Evolutionary conservation across 441 rosid species (phyloP).

Genomic region (Brassica hybrid): DNA sequence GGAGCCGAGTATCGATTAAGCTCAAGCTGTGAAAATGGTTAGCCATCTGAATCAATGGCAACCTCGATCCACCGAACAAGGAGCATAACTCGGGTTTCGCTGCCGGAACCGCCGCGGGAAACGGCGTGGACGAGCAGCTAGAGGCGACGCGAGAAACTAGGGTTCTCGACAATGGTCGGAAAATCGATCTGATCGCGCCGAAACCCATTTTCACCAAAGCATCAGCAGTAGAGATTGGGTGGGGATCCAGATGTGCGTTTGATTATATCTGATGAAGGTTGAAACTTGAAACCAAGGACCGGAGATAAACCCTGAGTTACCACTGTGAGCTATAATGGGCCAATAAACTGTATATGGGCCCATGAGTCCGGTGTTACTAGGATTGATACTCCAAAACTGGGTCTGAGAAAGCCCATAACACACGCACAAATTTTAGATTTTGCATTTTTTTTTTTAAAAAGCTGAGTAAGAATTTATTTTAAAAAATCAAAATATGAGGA

Average conservation of each 20-base stretch:
- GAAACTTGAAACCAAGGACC: slow-evolving; percentile 12
- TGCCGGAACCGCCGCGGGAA: slow-evolving; percentile 27
- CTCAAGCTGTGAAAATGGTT: slow-evolving; percentile 58
- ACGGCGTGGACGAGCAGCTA: slow-evolving; percentile 37
- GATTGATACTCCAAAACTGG: background rate
- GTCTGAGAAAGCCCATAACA: background rate
- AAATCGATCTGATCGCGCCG: slow-evolving; percentile 53
- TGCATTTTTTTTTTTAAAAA: background rate
- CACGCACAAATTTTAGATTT: background rate
- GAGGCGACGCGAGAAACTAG: slow-evolving; percentile 44
- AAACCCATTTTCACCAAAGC: slow-evolving; percentile 59
- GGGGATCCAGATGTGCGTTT: slow-evolving; percentile 11
- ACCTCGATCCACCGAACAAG: slow-evolving; percentile 33
- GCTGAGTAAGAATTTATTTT: background rate
- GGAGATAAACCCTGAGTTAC: slow-evolving; percentile 37
- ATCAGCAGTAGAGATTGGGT: slow-evolving; percentile 31
- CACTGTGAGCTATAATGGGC: slow-evolving; percentile 17
- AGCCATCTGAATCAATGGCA: slow-evolving; percentile 50
- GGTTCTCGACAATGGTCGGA: slow-evolving; percentile 61
- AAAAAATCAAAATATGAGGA: background rate
- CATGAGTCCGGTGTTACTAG: background rate
- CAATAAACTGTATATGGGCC: background rate
- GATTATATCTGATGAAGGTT: slow-evolving; percentile 25
- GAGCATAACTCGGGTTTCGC: slow-evolving; percentile 42
- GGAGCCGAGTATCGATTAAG: slow-evolving; percentile 68